Base-by-base conservation (phyloP, 192 early-diverging fungal genomes). In the Backusella westeae region DNA sequence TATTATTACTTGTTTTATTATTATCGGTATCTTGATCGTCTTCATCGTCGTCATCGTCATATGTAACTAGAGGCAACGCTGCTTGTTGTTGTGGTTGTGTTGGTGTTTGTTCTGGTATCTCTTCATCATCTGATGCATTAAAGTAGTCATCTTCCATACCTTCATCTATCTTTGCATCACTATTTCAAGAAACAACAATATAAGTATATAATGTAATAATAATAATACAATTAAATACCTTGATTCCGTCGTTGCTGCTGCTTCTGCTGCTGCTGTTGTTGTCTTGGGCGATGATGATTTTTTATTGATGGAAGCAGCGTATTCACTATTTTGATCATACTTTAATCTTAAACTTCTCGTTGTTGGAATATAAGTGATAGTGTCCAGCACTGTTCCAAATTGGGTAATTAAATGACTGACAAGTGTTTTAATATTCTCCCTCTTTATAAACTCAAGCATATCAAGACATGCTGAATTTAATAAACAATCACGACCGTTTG, bases 401-500 rank as follows among this genome's bases (percentile, higher is more conserved):
- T 88, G 79, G 6, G 87, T 84, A 17, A 92, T 88, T 41, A 97
- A 76, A 78, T 96, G 91, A 23, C 86, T 76, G 26, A 97, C 82
- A 66, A 98, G 76, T 4, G 86, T 76, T 75, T 95, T 91, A 67
- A 89, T 84, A 75, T 91, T 89, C 71, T 92, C 86, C 89, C 80
- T 86, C 21, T 90, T 85, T 71, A 98, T 91, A 82, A 89, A 93
- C 29, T 92, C 93, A 75, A 98, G 92, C 49, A 98, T 83, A 71
- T 97, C 96, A 41, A 97, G 86, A 77, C 94, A 97, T 1, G 97
- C 93, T 6, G 96, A 97, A 71, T 96, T 94, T 19, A 96, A 75
- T 34, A 97, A 81, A 74, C 97, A 97, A 69, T 96, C 91, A 41
- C 85, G 86, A 67, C 90, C 88, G 39, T 90, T 82, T 2, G 91